phyloP scores from a whole-genome alignment of 2,329 filamentous ascomycete species.

The Fonsecaea erecta region DNA sequence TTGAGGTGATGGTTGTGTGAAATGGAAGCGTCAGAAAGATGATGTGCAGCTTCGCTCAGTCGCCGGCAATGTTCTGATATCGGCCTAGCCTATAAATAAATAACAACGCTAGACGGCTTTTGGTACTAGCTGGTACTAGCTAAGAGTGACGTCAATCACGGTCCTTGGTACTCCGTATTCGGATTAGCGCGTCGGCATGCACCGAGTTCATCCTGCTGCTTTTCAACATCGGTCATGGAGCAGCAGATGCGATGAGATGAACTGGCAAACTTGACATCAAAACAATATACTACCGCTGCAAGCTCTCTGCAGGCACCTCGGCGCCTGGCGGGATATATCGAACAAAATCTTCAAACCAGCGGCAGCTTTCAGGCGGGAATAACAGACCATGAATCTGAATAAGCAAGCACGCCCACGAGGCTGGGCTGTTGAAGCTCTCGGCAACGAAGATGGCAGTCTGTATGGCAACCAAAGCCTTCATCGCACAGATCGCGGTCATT shows the following conservation, averaged over 20 bases:
- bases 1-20: background rate
- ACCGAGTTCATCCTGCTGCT: background rate
- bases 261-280: background rate
- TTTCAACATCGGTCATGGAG: background rate
- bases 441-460: background rate
- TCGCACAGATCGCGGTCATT: constrained; percentile 10
- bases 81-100: background rate
- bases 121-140: background rate
- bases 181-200: too few relatives aligned
- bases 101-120: background rate
- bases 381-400: background rate
- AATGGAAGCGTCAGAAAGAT: background rate
- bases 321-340: background rate
- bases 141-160: background rate
- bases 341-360: background rate
- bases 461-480: background rate
- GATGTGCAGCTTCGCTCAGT: background rate
- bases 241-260: background rate
- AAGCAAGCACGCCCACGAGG: background rate
- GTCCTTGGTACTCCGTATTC: background rate
- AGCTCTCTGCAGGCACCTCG: background rate
- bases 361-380: background rate
- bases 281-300: background rate
- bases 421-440: background rate
- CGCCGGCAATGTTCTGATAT: background rate